Evolutionary conservation across 176 grass and related monocot genomes (phyloP).

Genomic region (Puya raimondii): DNA sequence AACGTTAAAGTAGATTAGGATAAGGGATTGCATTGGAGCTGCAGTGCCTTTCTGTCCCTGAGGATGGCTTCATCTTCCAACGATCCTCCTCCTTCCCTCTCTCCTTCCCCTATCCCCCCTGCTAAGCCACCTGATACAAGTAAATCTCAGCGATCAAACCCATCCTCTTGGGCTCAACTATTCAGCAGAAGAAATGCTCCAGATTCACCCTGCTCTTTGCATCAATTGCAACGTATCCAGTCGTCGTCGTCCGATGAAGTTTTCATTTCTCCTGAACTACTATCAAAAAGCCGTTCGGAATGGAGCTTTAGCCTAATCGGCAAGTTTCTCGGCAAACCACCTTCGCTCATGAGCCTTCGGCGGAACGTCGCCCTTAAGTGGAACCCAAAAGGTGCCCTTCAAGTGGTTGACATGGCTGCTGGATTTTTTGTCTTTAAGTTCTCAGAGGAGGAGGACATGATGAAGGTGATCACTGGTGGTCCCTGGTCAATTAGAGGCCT

Average conservation of each 20-base stretch:
- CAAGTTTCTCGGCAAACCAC: not conserved
- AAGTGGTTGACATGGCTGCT: not conserved
- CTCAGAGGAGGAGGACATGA: not conserved
- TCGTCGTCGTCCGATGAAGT: not conserved
- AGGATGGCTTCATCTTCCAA: no score
- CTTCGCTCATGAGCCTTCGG: not conserved
- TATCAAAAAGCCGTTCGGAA: not conserved
- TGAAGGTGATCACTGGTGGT: not conserved
- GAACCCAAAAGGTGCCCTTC: not conserved
- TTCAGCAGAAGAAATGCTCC: not conserved
- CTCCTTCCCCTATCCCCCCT: no score
- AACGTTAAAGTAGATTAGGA: no score
- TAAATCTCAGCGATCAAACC: not conserved
- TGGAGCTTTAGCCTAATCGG: not conserved
- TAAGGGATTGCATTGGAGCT: no score
- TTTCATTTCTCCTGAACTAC: not conserved
- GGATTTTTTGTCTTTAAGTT: not conserved
- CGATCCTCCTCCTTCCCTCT: no score
- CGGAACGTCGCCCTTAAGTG: not conserved
- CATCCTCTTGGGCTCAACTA: not conserved
- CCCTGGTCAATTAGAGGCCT: not conserved
- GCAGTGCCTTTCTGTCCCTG: no score
- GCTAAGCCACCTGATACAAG: no score
- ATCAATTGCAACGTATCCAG: not conserved
- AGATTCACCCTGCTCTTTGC: not conserved